These are phyloP conservation scores for Tuber umbilicatum DNA, from an alignment of 495 filamentous ascomycete species.

Conservation along the genomic window DNA sequence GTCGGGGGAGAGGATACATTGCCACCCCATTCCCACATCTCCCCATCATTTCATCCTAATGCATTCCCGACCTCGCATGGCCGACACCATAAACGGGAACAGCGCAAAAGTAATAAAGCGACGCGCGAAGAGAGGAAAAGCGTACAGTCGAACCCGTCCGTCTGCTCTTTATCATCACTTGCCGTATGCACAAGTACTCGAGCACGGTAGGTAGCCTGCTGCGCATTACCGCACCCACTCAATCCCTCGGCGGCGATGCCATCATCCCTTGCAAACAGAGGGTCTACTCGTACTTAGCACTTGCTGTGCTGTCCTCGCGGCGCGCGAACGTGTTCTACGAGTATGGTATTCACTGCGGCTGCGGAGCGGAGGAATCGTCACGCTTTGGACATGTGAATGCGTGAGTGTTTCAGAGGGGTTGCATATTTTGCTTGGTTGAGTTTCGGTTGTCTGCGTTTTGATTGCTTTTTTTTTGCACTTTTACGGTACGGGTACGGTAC, in stretches of 20 bases:
- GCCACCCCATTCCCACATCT: constrained; percentile 14
- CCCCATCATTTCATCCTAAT: not conserved
- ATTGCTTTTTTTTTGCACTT: not conserved
- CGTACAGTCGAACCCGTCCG: too few species aligned
- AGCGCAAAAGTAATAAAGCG: too few species aligned
- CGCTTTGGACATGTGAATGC: not conserved
- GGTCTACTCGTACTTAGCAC: too few species aligned
- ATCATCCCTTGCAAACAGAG: not conserved
- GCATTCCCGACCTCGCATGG: not conserved
- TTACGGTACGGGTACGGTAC: too few species aligned
- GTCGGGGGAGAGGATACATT: not conserved
- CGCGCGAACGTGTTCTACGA: not conserved
- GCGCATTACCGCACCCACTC: too few species aligned
- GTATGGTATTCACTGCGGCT: not conserved
- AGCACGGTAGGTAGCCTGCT: not conserved
- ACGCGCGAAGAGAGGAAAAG: too few species aligned
- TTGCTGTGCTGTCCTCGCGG: too few species aligned
- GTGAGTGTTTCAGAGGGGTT: not conserved
- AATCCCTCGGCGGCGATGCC: not conserved
- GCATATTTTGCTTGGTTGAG: not conserved
- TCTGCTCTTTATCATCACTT: too few species aligned
- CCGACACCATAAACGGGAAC: too few species aligned
- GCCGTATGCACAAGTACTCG: not conserved
- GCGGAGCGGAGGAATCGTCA: not conserved
- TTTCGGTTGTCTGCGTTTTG: not conserved